These are phyloP conservation scores for Babesia ovata DNA, from an alignment of 169 alveolate species.

Conservation along the genomic window DNA sequence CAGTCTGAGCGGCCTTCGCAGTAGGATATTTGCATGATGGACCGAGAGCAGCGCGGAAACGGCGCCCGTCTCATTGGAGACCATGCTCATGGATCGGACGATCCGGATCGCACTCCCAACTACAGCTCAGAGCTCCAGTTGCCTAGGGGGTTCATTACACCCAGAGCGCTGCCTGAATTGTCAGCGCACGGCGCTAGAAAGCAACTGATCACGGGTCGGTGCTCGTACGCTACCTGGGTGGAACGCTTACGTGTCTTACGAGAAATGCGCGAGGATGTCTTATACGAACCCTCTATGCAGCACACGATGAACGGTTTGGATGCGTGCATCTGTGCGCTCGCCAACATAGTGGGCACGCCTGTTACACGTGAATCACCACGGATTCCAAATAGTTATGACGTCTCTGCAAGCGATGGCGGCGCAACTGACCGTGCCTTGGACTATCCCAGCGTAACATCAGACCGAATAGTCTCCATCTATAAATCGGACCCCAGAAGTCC, in stretches of 20 bases:
- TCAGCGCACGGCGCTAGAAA: not conserved
- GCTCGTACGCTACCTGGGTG: conserved; percentile 7
- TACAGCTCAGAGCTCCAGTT: not conserved
- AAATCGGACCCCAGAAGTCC: not conserved
- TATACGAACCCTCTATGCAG: not conserved
- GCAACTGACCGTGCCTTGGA: not conserved
- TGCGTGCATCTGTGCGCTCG: conserved; percentile 16
- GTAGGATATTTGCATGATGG: not conserved
- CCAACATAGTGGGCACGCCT: conserved; percentile 1
- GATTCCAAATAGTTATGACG: not conserved
- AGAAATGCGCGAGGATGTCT: conserved; percentile 2
- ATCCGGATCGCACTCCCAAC: not conserved
- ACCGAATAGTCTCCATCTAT: not conserved
- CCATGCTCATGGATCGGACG: not conserved
- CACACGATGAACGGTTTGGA: conserved; percentile 4
- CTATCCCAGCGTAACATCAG: not conserved
- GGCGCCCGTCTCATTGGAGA: conserved; percentile 1
- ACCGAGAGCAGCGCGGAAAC: not conserved
- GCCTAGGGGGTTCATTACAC: not conserved
- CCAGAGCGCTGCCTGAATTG: not conserved
- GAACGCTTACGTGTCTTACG: conserved; percentile 8
- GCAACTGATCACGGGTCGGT: not conserved
- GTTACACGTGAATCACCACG: not conserved
- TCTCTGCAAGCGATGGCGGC: not conserved
- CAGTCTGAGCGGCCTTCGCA: not conserved